phyloP scores from a whole-genome alignment of 805 yeast genomes.

The Candida endomychidarum region DNA sequence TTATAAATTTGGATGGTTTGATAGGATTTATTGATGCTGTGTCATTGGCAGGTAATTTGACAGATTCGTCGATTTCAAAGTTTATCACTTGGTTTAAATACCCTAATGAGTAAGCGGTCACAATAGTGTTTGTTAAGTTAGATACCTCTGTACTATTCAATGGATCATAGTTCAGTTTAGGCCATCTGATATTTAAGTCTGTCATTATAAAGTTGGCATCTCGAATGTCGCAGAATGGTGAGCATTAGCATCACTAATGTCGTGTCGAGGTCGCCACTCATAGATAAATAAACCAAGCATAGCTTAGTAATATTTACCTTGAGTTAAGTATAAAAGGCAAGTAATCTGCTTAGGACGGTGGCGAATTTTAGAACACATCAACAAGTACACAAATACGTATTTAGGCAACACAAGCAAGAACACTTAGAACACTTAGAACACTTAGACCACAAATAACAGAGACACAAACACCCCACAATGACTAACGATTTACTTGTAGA shows the following conservation, averaged over 20 bases:
- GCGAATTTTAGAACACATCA: too few species aligned
- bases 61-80: constrained; percentile 51
- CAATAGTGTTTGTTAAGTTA: constrained; percentile 48
- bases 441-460: neutral
- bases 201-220: constrained; percentile 3
- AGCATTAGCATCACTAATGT: neutral
- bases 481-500: constrained; percentile 6
- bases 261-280: too few species aligned
- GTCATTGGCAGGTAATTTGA: constrained; percentile 50
- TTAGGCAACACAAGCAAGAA: too few species aligned
- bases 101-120: constrained; percentile 59
- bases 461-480: neutral
- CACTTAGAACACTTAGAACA: neutral
- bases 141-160: constrained; percentile 38
- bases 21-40: constrained; percentile 48
- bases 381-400: neutral
- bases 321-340: too few species aligned
- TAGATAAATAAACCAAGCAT: too few species aligned
- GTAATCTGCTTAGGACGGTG: too few species aligned
- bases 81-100: constrained; percentile 79
- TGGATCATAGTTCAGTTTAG: constrained; percentile 52
- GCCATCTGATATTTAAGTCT: constrained; percentile 77
- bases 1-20: constrained; percentile 33
- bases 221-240: constrained; percentile 10
- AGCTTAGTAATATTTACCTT: too few species aligned